Percentiles rank a stretch among this genome's conserved stretches.
Conservation (phyloP, 371 early-diverging fungal species). For the Dinochytrium kinnereticum region DNA sequence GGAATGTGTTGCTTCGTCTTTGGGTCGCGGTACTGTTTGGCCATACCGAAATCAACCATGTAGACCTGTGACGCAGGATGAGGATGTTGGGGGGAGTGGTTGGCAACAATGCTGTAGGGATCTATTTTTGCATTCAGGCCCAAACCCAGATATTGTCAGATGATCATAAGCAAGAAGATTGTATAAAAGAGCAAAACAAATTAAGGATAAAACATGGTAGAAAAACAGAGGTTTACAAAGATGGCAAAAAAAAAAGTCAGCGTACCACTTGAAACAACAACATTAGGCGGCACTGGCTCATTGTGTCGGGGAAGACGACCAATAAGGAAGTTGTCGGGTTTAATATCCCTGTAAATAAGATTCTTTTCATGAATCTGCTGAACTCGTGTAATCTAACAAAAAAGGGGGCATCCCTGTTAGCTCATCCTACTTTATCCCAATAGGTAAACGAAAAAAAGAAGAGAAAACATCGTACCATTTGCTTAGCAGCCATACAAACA, state of each 20-base stretch:
- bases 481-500: slow-evolving; percentile 95
- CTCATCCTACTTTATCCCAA: too few species aligned
- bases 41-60: slow-evolving; percentile 97
- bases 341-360: slow-evolving; percentile 98
- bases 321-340: slow-evolving; percentile 99
- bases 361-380: slow-evolving; percentile 97
- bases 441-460: background rate
- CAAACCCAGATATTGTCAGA: background rate
- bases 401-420: slow-evolving; percentile 7
- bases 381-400: slow-evolving; percentile 76
- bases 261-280: slow-evolving; percentile 3
- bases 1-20: slow-evolving; percentile 94
- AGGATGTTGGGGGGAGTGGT: slow-evolving; percentile 51
- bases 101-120: slow-evolving; percentile 48
- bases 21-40: slow-evolving; percentile 95
- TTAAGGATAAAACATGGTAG: too few species aligned
- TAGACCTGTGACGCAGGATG: slow-evolving; percentile 63
- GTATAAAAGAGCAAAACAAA: too few species aligned
- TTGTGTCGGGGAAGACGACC: slow-evolving; percentile 74
- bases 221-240: too few species aligned
- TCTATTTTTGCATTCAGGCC: slow-evolving; percentile 24
- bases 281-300: slow-evolving; percentile 40
- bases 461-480: slow-evolving; percentile 73
- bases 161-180: too few species aligned
- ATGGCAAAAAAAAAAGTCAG: too few species aligned